Percentiles rank a stretch among this genome's conserved stretches.
Evolutionary conservation across 108 stramenopile species (phyloP).

Genomic region (Skeletonema tropicum): DNA sequence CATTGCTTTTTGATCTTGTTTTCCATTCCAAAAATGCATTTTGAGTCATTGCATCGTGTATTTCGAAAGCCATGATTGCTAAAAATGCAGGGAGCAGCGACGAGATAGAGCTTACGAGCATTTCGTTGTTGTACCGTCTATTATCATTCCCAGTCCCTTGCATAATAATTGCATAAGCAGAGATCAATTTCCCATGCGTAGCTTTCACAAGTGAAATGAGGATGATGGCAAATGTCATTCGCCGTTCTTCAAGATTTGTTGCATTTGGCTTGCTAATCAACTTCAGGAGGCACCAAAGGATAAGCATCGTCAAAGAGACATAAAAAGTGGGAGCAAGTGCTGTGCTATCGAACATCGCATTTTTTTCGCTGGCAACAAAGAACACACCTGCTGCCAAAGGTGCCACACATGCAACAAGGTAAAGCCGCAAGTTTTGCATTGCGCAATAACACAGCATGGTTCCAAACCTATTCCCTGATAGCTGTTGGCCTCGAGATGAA

Average conservation of each 20-base stretch:
- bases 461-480: neutral
- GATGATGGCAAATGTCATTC: conserved; percentile 10
- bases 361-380: neutral
- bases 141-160: conserved; percentile 16
- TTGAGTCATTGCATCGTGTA: conserved; percentile 9
- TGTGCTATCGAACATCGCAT: neutral
- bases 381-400: neutral
- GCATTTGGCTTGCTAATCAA: conserved; percentile 1
- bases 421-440: neutral
- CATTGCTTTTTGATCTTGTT: conserved; percentile 4
- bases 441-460: neutral
- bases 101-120: conserved; percentile 1
- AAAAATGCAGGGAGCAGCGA: conserved; percentile 14
- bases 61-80: conserved; percentile 13
- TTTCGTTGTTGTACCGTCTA: conserved; percentile 12
- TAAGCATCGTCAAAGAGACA: conserved; percentile 10
- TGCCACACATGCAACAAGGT: neutral
- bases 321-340: neutral
- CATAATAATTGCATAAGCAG: conserved; percentile 22
- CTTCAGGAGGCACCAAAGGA: conserved; percentile 9
- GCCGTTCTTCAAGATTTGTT: neutral
- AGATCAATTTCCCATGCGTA: conserved; percentile 24
- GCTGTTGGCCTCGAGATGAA: neutral
- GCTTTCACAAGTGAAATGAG: conserved; percentile 28
- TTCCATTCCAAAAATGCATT: conserved; percentile 12